Evolutionary conservation across 2,329 filamentous ascomycete genomes (phyloP).

Genomic region (Sordariomycetes sp.): DNA sequence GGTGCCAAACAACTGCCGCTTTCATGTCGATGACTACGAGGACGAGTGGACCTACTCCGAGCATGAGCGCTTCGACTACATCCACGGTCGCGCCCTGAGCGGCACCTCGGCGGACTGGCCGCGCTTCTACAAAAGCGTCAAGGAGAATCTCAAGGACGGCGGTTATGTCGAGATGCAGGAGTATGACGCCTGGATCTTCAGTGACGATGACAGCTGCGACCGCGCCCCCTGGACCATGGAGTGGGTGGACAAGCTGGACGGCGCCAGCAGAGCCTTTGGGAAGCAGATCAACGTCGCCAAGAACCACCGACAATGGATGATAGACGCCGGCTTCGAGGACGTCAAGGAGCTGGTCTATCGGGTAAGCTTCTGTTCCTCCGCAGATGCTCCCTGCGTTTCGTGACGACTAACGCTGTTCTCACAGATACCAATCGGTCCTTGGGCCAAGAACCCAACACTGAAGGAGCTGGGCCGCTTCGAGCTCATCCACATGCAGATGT

Average conservation of each 20-base stretch:
- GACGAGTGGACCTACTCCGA: constrained; percentile 37
- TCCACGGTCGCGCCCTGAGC: constrained; percentile 18
- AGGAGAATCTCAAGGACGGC: constrained; percentile 20
- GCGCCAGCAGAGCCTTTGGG: constrained; percentile 23
- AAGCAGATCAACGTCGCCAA: constrained; percentile 27
- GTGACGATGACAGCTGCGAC: constrained; percentile 26
- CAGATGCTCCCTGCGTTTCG: not conserved
- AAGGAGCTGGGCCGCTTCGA: constrained; percentile 27
- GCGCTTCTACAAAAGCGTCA: constrained; percentile 18
- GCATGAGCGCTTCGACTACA: constrained; percentile 17
- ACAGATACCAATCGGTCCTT: constrained; percentile 27
- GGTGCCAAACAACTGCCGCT: constrained; percentile 48
- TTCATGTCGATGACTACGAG: constrained; percentile 51
- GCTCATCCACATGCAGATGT: constrained; percentile 30
- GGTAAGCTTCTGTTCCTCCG: constrained; percentile 12
- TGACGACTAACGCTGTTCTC: not conserved
- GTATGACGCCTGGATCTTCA: constrained; percentile 27
- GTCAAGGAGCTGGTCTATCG: constrained; percentile 18
- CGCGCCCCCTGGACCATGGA: constrained; percentile 27
- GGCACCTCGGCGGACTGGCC: constrained; percentile 21
- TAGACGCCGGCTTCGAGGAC: constrained; percentile 26
- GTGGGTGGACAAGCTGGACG: constrained; percentile 26
- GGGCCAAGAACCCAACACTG: constrained; percentile 24
- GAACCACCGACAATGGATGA: constrained; percentile 25
- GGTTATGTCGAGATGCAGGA: constrained; percentile 29